These are phyloP conservation scores for Selenicereus undatus DNA, from an alignment of 148 eudicot genomes.

Conservation along the genomic window DNA sequence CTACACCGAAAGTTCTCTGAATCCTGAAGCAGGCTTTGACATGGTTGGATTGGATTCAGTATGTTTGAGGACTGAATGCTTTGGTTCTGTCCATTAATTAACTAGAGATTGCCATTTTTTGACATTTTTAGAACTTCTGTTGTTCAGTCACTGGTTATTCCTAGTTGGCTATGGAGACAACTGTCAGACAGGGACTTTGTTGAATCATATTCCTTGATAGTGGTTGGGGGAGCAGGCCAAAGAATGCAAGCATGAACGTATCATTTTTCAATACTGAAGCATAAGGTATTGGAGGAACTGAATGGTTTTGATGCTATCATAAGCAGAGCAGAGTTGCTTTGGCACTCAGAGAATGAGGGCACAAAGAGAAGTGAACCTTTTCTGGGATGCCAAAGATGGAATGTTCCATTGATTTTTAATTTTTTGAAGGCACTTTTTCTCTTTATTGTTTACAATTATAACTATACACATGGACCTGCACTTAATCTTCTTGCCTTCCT, in stretches of 20 bases:
- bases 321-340: not conserved
- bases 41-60: too few species aligned
- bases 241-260: conserved; percentile 34
- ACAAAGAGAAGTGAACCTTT: not conserved
- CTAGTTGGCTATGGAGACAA: too few species aligned
- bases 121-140: too few species aligned
- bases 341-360: not conserved
- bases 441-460: not conserved
- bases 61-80: too few species aligned
- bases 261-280: conserved; percentile 21
- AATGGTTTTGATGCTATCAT: not conserved
- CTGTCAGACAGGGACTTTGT: too few species aligned
- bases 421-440: too few species aligned
- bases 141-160: too few species aligned
- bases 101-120: too few species aligned
- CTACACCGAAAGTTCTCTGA: too few species aligned
- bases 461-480: not conserved
- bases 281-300: conserved; percentile 19
- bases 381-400: not conserved
- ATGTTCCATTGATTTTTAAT: not conserved
- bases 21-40: too few species aligned
- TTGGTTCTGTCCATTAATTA: too few species aligned
- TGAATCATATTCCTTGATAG: too few species aligned
- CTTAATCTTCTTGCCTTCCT: not conserved
- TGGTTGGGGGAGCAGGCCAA: conserved; percentile 5